Evolutionary conservation across 768 basidiomycete genomes (phyloP), one percentile per base, ranked within the genome.

Genomic region (Serendipita sp.): DNA sequence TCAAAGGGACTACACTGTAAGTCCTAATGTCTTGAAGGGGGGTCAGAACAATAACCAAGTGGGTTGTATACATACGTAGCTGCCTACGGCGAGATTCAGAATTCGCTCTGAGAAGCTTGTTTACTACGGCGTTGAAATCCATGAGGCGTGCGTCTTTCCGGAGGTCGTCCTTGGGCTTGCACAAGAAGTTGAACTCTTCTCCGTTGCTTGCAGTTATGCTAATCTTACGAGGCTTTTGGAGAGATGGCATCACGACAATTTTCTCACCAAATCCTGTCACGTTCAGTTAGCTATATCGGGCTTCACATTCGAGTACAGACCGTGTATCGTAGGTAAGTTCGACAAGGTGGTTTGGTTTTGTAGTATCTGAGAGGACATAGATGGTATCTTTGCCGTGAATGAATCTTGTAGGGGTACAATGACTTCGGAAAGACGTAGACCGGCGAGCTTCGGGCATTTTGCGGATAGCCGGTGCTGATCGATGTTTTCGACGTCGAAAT

Each of bases 101-200:
- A 69, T 94, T 91, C 3, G 89, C 84, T 71, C 94, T 95, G 63
- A 99, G 78, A 4, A 98, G 75, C 72, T 95, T 97, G 75, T 97
- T 98, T 75, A 99, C 93, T 74, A 99, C 93, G 2, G 88, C 83
- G 70, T 97, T 94, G 75, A 98, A 91, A 71, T 98, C 96, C 95
- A 98, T 98, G 63, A 99, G 74, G 3, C 96, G 82, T 0, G 93
- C 94, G 70, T 99, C 96, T 76, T 99, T 99, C 44, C 96, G 81
- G 36, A 99, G 78, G 74, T 99, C 96, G 71, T 99, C 96, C 73
- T 92, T 91, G 5, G 95, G 95, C 73, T 99, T 99, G 62, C 90
- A 91, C 4, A 99, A 78, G 77, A 98, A 97, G 74, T 84, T 85
- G 75, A 97, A 97, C 10, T 75, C 76, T 64, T 85, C 82, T 1